Evolutionary conservation across 73 alveolate species (phyloP), one percentile per base, ranked within the genome.

Genomic region (Chromera velia): DNA sequence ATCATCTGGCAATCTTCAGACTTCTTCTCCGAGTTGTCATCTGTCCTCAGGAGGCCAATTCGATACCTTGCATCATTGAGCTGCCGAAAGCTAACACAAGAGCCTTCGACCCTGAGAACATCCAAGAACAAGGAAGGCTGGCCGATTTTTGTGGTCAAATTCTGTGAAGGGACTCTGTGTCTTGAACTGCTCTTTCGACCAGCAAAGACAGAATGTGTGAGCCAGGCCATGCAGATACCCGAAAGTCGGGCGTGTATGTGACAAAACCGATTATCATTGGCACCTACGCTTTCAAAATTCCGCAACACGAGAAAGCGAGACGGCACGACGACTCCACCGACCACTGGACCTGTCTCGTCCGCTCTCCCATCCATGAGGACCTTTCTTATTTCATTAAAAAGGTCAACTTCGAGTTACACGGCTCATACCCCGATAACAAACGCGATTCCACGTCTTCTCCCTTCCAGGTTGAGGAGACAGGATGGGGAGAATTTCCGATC

Each of bases 401-500:
- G 82, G 98, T 95, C 22, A 88, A 79, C 26, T 95, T 95, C 84
- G 87, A 82, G 34, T 89, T 95, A 31, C 99, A 95, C 86, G 88
- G 88, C 33, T 81, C 97, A 48, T 95, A 93, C 87, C 83, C 74
- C 29, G n/a, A n/a, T n/a, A 19, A 1, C 6, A 29, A 28, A 34
- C 33, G 78, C 78, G n/a, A 70, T 70, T 6, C 27, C 85, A n/a
- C n/a, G 34, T 31, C 83, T 27, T 90, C 85, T 75, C 99, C 99
- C 19, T 95, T 92, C 89, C 97, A 90, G 84, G 84, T 94, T n/a
- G 78, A 84, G 49, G 95, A 94, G 86, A 87, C 89, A 72, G 99
- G 99, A 27, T 95, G 99, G 99, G 99, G 99, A 22, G 98, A 95
- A 84, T 95, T 95, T 66, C 98, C 92, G 28, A 95, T 95, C 19